Evolutionary conservation across 805 yeast genomes (phyloP).

Genomic region (Limtongia smithiae): DNA sequence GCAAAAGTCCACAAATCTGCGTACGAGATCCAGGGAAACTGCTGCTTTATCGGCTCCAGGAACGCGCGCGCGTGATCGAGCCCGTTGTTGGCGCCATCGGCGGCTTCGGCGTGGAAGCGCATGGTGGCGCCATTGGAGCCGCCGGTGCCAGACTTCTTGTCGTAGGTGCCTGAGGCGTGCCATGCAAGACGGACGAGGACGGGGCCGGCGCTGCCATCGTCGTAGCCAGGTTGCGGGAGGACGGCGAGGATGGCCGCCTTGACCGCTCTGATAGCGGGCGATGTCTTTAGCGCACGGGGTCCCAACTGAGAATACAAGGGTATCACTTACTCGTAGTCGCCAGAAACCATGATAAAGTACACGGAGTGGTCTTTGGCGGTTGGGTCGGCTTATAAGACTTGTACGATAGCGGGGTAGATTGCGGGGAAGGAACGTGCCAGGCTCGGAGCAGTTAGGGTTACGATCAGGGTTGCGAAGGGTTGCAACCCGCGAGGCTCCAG

Average conservation of each 20-base stretch:
- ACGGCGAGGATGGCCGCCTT: slow-evolving; percentile 39
- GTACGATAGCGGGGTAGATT: too few species aligned
- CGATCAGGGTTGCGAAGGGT: too few species aligned
- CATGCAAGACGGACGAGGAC: slow-evolving; percentile 75
- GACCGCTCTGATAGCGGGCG: slow-evolving; percentile 34
- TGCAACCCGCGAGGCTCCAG: too few species aligned
- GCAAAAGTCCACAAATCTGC: slow-evolving; percentile 80
- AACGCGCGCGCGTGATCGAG: slow-evolving; percentile 55
- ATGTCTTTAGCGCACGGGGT: too few species aligned
- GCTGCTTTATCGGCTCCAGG: slow-evolving; percentile 52
- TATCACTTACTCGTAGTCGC: too few species aligned
- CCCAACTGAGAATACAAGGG: too few species aligned
- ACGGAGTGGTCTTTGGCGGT: too few species aligned
- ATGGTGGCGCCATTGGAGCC: slow-evolving; percentile 57
- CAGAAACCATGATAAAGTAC: too few species aligned
- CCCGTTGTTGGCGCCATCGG: slow-evolving; percentile 62
- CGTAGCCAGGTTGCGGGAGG: slow-evolving; percentile 47
- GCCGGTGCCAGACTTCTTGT: slow-evolving; percentile 47
- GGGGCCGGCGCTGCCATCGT: slow-evolving; percentile 72
- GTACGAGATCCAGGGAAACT: slow-evolving; percentile 66
- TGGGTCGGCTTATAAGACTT: too few species aligned
- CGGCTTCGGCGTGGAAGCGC: slow-evolving; percentile 49
- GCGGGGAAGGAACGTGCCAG: too few species aligned
- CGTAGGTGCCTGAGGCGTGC: slow-evolving; percentile 82
- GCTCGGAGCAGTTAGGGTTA: too few species aligned